A percentile compares a stretch with the other conserved stretches of the same genome.
Evolutionary conservation across 1,284 basidiomycete species (phyloP).

Genomic region (Gomphus sp.): DNA sequence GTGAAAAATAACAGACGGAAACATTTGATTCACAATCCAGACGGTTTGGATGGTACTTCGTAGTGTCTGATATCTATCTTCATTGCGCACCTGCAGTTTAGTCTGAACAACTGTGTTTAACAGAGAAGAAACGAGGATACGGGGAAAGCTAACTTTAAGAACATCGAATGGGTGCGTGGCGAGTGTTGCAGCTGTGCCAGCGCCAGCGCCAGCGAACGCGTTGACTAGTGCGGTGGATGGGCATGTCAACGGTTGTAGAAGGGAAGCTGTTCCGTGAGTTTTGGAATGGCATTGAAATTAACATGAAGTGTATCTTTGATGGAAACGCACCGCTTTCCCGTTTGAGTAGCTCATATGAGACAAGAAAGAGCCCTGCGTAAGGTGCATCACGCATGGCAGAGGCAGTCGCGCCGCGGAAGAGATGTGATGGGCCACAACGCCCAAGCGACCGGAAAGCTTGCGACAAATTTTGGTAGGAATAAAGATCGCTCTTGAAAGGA

Average conservation of each 20-base stretch:
- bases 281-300: too few relatives aligned
- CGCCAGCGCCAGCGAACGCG: slow-evolving; percentile 57
- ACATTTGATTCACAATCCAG: slow-evolving; percentile 44
- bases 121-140: too few relatives aligned
- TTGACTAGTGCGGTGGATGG: slow-evolving; percentile 41
- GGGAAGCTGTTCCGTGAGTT: slow-evolving; percentile 14
- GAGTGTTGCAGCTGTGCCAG: slow-evolving; percentile 74
- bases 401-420: slow-evolving; percentile 84
- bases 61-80: slow-evolving; percentile 64
- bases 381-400: slow-evolving; percentile 92
- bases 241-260: slow-evolving; percentile 30
- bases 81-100: slow-evolving; percentile 78
- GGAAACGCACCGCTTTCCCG: slow-evolving; percentile 46
- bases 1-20: neutral
- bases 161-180: slow-evolving; percentile 88
- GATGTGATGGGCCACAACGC: slow-evolving; percentile 67
- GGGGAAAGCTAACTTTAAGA: slow-evolving; percentile 64
- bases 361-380: slow-evolving; percentile 89
- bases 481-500: slow-evolving; percentile 57
- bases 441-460: slow-evolving; percentile 56
- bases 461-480: slow-evolving; percentile 60
- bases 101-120: slow-evolving; percentile 40
- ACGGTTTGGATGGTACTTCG: slow-evolving; percentile 54
- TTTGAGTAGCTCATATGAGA: slow-evolving; percentile 86
- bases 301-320: too few relatives aligned